Evolutionary conservation across 2,329 filamentous ascomycete species (phyloP).

Genomic region (Laburnicola sp.): DNA sequence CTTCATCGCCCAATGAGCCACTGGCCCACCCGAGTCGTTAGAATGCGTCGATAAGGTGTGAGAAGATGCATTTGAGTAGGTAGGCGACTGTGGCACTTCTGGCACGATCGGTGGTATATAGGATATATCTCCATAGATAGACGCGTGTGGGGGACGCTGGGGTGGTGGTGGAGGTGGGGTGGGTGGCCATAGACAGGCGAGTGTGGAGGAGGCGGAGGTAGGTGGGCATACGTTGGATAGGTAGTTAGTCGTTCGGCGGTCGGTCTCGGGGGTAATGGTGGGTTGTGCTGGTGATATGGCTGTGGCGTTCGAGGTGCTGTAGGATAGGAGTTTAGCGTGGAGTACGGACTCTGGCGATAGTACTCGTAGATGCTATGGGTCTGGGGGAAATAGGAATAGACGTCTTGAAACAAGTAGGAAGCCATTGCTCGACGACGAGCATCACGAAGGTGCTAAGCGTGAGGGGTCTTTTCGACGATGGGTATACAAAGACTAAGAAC

Average conservation of each 20-base stretch:
- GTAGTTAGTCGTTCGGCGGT: constrained; percentile 32
- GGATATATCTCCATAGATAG: constrained; percentile 34
- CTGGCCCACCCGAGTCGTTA: constrained; percentile 35
- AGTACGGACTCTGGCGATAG: constrained; percentile 5
- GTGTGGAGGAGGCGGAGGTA: constrained; percentile 14
- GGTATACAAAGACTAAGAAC: not conserved
- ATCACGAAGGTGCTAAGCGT: constrained; percentile 3
- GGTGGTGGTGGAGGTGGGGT: too few species aligned
- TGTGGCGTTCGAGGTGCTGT: constrained; percentile 29
- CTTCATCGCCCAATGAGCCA: constrained; percentile 49
- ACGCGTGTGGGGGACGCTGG: constrained; percentile 11
- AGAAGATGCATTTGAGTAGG: constrained; percentile 49
- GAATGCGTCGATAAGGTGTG: constrained; percentile 45
- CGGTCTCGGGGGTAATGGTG: constrained; percentile 33
- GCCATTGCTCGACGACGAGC: not conserved
- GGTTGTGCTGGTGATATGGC: constrained; percentile 17
- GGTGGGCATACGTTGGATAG: constrained; percentile 10
- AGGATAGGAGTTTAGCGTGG: constrained; percentile 3
- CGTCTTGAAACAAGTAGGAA: constrained; percentile 5
- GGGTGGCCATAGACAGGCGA: too few species aligned
- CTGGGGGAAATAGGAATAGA: constrained; percentile 3
- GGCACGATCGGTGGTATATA: constrained; percentile 43
- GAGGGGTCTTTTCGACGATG: not conserved
- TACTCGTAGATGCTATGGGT: constrained; percentile 7
- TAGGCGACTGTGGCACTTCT: constrained; percentile 47